phyloP scores from a whole-genome alignment of 176 grass and related monocot species.

The Poa annua region DNA sequence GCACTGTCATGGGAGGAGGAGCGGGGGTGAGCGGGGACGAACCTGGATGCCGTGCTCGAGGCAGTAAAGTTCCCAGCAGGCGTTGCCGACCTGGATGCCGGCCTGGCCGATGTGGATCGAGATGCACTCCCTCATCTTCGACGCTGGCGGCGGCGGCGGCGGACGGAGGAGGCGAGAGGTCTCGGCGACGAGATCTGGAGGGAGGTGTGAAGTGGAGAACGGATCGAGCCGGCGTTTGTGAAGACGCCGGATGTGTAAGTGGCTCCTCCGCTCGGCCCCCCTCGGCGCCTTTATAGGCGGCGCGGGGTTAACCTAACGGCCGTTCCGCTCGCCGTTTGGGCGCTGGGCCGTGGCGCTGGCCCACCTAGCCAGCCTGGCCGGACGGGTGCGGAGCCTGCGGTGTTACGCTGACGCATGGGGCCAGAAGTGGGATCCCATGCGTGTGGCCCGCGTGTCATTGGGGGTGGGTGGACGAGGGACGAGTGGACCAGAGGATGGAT shows the following conservation, averaged over 20 bases:
- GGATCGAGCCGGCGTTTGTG: constrained; percentile 35
- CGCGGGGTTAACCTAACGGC: constrained; percentile 37
- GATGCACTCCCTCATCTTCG: constrained; percentile 88
- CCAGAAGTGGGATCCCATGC: accelerated
- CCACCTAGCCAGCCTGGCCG: not conserved
- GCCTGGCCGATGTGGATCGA: constrained; percentile 92
- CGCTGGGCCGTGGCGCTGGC: constrained; percentile 3
- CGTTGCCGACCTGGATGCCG: constrained; percentile 72
- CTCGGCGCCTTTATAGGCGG: constrained; percentile 26
- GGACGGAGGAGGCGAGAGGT: too few relatives aligned
- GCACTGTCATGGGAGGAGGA: too few relatives aligned
- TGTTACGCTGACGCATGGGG: not conserved
- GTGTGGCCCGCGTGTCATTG: not conserved
- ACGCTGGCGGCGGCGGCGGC: not conserved
- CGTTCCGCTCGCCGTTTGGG: constrained; percentile 22
- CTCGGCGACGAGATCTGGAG: constrained; percentile 28
- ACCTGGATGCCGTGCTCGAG: constrained; percentile 73
- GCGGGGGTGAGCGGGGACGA: not conserved
- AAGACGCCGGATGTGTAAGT: constrained; percentile 58
- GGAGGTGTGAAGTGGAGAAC: not conserved
- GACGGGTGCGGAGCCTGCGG: not conserved
- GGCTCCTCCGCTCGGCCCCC: not conserved
- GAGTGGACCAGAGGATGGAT: too few relatives aligned
- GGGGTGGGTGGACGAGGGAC: accelerated
- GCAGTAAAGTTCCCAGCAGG: constrained; percentile 84